A percentile compares a stretch with the other conserved stretches of the same genome.
Conservation (phyloP, 306 rosid genomes). For the Dicorynia guianensis region DNA sequence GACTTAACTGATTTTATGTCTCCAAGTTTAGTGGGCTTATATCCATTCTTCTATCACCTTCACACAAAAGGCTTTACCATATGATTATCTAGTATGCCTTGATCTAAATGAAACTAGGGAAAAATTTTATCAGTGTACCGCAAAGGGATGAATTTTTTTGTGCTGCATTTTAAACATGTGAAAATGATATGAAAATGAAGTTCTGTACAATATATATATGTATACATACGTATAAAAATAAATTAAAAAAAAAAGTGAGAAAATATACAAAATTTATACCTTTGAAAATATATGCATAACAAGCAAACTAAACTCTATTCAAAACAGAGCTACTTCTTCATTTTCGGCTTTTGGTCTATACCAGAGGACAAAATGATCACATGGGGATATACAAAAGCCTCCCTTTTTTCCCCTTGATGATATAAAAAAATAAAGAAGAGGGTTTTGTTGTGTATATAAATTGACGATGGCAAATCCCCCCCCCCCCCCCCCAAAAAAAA, state of each 20-base stretch:
- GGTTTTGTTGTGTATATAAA: background rate
- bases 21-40: no score
- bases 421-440: background rate
- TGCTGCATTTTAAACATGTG: slow-evolving; percentile 10
- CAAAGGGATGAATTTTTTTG: background rate
- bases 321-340: slow-evolving; percentile 17
- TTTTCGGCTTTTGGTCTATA: slow-evolving; percentile 25
- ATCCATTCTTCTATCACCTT: no score
- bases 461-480: slow-evolving; percentile 31
- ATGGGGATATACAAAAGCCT: slow-evolving; percentile 30
- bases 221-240: no score
- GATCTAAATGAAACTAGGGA: background rate
- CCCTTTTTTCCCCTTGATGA: background rate
- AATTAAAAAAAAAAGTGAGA: no score
- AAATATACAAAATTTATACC: no score
- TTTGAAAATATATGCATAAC: no score
- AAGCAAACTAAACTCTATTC: slow-evolving; percentile 21
- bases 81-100: background rate
- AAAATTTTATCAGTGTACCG: background rate
- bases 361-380: slow-evolving; percentile 35
- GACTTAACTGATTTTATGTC: no score
- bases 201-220: no score
- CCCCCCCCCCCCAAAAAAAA: no score
- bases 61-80: no score
- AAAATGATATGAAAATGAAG: no score